These are phyloP conservation scores for Maudiozyma humilis DNA, from an alignment of 1,139 yeast genomes.

Conservation along the genomic window DNA sequence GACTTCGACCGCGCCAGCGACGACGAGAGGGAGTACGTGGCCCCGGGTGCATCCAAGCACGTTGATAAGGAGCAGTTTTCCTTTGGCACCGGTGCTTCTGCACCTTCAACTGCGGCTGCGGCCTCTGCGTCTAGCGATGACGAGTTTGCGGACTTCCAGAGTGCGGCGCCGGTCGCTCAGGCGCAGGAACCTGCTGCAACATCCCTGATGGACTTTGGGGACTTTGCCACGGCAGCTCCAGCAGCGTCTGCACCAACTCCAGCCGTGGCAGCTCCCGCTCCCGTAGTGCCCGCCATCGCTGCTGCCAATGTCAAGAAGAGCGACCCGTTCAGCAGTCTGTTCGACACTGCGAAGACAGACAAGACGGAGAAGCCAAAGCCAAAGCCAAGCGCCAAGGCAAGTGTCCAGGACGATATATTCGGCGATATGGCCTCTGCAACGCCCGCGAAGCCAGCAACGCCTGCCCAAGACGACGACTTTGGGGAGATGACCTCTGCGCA, in stretches of 20 bases:
- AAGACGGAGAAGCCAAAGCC: conserved; percentile 6
- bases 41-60: conserved; percentile 1
- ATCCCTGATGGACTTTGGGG: no score
- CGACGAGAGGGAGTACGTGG: conserved; percentile 31
- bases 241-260: not conserved
- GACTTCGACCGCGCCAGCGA: conserved; percentile 45
- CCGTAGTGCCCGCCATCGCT: conserved; percentile 32
- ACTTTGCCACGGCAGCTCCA: not conserved
- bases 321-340: conserved; percentile 79
- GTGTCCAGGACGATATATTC: conserved; percentile 21
- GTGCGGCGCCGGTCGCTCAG: conserved; percentile 44
- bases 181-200: conserved; percentile 10
- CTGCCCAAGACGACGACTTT: not conserved
- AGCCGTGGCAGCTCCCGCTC: conserved; percentile 5
- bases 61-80: conserved; percentile 36
- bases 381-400: conserved; percentile 4
- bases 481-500: not conserved
- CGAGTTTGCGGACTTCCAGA: conserved; percentile 91
- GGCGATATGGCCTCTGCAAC: conserved; percentile 28
- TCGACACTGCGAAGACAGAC: conserved; percentile 52
- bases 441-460: conserved; percentile 9
- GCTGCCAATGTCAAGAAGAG: conserved; percentile 35
- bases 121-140: conserved; percentile 58
- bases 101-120: conserved; percentile 10
- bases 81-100: conserved; percentile 33